Base-by-base conservation (phyloP, 495 filamentous ascomycete genomes). In the Talaromyces thailandensis region DNA sequence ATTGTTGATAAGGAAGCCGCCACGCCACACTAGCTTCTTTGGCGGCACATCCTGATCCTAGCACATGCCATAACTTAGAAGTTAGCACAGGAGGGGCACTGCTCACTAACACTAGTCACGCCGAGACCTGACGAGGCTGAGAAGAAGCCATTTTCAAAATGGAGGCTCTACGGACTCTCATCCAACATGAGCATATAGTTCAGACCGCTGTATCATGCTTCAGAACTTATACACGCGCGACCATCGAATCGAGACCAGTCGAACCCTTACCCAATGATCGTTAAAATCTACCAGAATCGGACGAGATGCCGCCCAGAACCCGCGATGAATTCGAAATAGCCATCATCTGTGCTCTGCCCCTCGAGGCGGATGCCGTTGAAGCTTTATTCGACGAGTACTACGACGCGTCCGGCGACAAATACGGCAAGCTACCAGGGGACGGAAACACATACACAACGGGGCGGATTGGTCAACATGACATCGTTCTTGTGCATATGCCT, bases 341-440 rank as follows among this genome's bases (percentile, higher is more conserved):
- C 12, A 69, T 76, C 12, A 69, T 76, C 7, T 76, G 75, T 58
- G 73, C 74, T 0, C 64, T 76, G n/a, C 63, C 64, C 4, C 64
- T 68, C 5, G 74, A 77, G 61, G 66, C 52, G 24, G 62, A 74
- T 25, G 75, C 75, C 24, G 69, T 70, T 12, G 70, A 70, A 40
- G 66, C 69, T 21, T 63, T 67, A 26, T 71, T 63, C 62, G 60
- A 71, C 25, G 52, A 66, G 24, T 45, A 64, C 53, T 58, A 51
- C 32, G 57, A 60, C 43, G 53, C 53, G 18, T 18, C 43, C n/a
- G 43, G 43, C 43, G 43, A 48, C 43, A 48, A 21, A 48, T 73
- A 69, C 51, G 70, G 68, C 21, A 61, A 64, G 23, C 60, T 61
- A 4, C 7, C 8, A 14, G 66, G 65, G 3, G 71, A 75, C 62